Evolutionary conservation across 2,329 filamentous ascomycete genomes (phyloP).

Genomic region (Aspergillus sp.): DNA sequence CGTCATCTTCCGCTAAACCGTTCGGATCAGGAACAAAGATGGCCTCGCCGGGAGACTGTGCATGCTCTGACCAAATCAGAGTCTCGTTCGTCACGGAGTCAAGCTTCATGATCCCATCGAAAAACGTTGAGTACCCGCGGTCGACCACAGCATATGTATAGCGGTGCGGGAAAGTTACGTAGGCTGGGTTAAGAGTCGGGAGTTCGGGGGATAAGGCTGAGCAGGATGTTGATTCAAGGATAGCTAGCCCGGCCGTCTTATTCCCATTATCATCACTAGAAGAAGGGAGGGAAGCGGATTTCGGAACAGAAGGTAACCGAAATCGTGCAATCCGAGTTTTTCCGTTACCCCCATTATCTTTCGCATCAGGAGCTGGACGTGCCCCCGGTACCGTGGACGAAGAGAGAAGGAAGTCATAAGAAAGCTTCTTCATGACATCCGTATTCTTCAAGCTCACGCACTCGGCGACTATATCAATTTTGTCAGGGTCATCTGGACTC

Average conservation of each 20-base stretch:
- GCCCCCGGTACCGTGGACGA: constrained; percentile 47
- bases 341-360: constrained; percentile 20
- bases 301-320: constrained; percentile 36
- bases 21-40: constrained; percentile 49
- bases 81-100: constrained; percentile 46
- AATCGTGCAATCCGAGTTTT: constrained; percentile 35
- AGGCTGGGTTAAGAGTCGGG: constrained; percentile 51
- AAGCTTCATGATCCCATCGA: constrained; percentile 55
- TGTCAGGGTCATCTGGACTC: constrained; percentile 28
- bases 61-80: constrained; percentile 47
- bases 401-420: constrained; percentile 67
- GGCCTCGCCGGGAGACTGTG: constrained; percentile 54
- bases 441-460: constrained; percentile 62
- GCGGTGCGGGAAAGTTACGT: constrained; percentile 46
- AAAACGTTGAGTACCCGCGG: constrained; percentile 49
- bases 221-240: constrained; percentile 28
- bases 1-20: constrained; percentile 49
- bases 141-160: constrained; percentile 52
- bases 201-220: constrained; percentile 43
- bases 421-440: constrained; percentile 66
- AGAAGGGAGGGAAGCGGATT: constrained; percentile 1
- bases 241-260: constrained; percentile 8
- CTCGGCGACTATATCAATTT: constrained; percentile 63
- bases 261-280: background rate
- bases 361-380: constrained; percentile 18